These are phyloP conservation scores for Fraxinus nigra DNA, from an alignment of 305 asterid species.

Conservation along the genomic window DNA sequence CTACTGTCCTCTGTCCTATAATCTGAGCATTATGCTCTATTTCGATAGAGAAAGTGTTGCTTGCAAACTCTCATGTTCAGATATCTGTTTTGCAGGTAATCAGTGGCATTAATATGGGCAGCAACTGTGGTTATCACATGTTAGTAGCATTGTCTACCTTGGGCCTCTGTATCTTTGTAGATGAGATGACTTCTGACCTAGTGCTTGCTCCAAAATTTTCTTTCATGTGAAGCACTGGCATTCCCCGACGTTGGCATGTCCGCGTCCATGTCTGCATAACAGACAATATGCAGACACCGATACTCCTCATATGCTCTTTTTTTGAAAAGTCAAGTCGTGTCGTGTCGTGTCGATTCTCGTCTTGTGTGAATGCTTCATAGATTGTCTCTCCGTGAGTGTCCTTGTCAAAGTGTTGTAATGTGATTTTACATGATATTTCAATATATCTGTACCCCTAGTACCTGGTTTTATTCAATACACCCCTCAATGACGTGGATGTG, in stretches of 20 bases:
- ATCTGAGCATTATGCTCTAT: neutral
- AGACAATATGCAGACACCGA: neutral
- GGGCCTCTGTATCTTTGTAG: conserved; percentile 20
- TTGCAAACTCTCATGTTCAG: neutral
- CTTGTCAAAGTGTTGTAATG: neutral
- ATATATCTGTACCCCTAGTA: neutral
- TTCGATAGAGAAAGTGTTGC: neutral
- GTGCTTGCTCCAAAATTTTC: neutral
- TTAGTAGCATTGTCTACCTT: conserved; percentile 34
- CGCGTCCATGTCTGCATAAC: neutral
- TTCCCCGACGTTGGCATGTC: neutral
- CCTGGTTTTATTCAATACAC: neutral
- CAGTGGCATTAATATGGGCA: conserved; percentile 90
- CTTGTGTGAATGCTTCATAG: neutral
- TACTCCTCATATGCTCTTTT: neutral
- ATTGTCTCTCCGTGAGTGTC: neutral
- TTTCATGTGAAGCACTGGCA: neutral
- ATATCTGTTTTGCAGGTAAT: conserved; percentile 59
- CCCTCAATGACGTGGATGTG: neutral
- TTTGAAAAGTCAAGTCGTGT: neutral
- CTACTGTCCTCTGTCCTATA: neutral
- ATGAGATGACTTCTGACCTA: conserved; percentile 8
- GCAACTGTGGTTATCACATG: conserved; percentile 87
- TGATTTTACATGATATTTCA: neutral
- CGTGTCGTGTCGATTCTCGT: neutral